Evolutionary conservation across 306 rosid species (phyloP).

Genomic region (Citrullus amarus): DNA sequence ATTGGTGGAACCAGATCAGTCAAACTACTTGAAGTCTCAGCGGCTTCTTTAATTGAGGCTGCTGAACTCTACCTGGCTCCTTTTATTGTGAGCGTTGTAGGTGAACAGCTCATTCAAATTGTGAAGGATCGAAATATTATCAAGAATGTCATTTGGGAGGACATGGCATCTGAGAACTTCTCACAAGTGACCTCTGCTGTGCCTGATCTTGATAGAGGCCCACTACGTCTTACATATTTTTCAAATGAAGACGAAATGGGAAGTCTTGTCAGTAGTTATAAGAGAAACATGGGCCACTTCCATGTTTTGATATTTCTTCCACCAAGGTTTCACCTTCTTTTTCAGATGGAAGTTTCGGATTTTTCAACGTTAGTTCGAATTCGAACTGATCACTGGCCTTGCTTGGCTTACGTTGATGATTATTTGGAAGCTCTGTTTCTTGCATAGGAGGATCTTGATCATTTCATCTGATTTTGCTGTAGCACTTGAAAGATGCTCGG

Average conservation of each 20-base stretch:
- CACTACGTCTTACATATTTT: conserved; percentile 62
- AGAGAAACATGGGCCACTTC: conserved; percentile 56
- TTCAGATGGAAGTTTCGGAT: conserved; percentile 86
- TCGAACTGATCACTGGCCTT: conserved; percentile 95
- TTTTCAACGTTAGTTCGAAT: conserved; percentile 79
- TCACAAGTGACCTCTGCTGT: conserved; percentile 20
- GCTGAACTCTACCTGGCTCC: conserved; percentile 59
- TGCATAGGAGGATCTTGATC: conserved; percentile 24
- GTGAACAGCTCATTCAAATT: conserved; percentile 55
- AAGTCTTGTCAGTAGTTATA: conserved; percentile 20
- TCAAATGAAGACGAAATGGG: conserved; percentile 44
- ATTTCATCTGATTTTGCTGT: neutral
- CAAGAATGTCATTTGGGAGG: conserved; percentile 55
- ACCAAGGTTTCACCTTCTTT: conserved; percentile 91
- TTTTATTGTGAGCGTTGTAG: conserved; percentile 67
- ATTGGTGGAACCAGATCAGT: conserved; percentile 80
- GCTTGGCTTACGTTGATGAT: conserved; percentile 94
- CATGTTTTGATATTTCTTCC: conserved; percentile 83
- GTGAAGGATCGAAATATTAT: conserved; percentile 62
- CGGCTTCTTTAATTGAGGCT: conserved; percentile 51
- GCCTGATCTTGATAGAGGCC: conserved; percentile 32
- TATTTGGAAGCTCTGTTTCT: conserved; percentile 85
- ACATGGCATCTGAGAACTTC: conserved; percentile 27
- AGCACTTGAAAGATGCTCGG: neutral
- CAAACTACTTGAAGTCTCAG: conserved; percentile 71